Base-by-base conservation (phyloP, 2,329 filamentous ascomycete genomes). In the Tolypocladium guangdongense region DNA sequence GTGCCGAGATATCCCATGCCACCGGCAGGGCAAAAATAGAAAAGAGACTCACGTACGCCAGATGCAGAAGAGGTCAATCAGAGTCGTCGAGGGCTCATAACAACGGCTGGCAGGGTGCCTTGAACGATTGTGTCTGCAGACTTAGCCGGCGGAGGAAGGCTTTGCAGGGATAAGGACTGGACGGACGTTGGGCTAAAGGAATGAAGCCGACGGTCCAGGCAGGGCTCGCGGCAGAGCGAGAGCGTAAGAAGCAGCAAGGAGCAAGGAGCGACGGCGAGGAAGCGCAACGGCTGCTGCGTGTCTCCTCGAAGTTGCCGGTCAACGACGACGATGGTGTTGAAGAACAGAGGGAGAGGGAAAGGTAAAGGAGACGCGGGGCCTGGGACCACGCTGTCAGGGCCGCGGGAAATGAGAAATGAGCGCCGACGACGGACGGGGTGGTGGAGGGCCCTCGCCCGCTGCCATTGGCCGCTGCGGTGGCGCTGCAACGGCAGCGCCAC, bases 181-280 rank as follows among this genome's bases (percentile, higher is more conserved):
- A 71, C 70, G 68, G 67, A 69, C 63, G 66, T 61, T 60, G 64
- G 57, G 63, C 61, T 60, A 56, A 66, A 66, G 62, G 64, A 64
- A 64, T 62, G 63, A 59, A 64, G 60, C 63, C 62, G 62, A 56
- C 56, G 58, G 61, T 64, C 60, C 48, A 66, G 63, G 60, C 16
- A 39, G 16, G 30, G 27, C 22, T 30, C 27, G 46, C 24, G 20
- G 37, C 12, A 48, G 39, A 49, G 47, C 53, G 46, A 46, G 22
- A 52, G 46, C 20, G 48, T 35, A 35, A 54, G 41, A 38, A 58
- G n/a, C n/a, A n/a, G n/a, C n/a, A n/a, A 49, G 39, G 39, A 46
- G 45, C 33, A 53, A 49, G 35, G 24, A 48, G 49, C 37, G 39
- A 50, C 32, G 51, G 52, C 27, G 12, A 48, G 50, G 36, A 36